A percentile compares a stretch with the other conserved stretches of the same genome.
Conservation (phyloP, 306 rosid genomes). For the Corylus heterophylla region DNA sequence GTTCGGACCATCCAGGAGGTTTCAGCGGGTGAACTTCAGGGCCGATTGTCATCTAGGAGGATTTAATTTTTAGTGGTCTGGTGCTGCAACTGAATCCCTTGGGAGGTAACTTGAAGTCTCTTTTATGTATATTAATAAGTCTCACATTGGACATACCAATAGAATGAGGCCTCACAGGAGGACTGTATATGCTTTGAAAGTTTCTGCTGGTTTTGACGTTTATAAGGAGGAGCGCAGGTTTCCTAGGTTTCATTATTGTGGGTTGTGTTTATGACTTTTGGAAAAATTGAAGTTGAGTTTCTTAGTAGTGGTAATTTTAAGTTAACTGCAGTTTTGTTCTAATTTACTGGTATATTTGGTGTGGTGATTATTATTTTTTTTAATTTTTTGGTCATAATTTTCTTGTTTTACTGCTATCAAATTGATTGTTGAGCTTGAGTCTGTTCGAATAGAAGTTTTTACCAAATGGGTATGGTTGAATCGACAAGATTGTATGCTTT, state of each 20-base stretch:
- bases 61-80: slow-evolving; percentile 2
- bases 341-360: too few species aligned
- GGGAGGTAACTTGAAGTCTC: not conserved
- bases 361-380: too few species aligned
- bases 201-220: not conserved
- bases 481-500: not conserved
- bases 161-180: not conserved
- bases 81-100: not conserved
- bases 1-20: slow-evolving; percentile 20
- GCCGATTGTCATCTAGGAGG: slow-evolving; percentile 32
- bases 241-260: not conserved
- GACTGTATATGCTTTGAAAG: not conserved
- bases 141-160: not conserved
- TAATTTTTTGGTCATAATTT: too few species aligned
- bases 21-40: slow-evolving; percentile 24
- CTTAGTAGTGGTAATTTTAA: too few species aligned
- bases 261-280: not conserved
- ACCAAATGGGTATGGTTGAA: not conserved
- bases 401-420: too few species aligned
- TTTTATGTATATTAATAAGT: not conserved
- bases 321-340: too few species aligned
- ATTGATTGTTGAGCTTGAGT: not conserved
- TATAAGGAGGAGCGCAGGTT: not conserved
- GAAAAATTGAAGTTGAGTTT: not conserved
- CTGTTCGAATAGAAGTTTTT: not conserved